phyloP scores from a whole-genome alignment of 83 land plant species.

The Picea engelmannii region DNA sequence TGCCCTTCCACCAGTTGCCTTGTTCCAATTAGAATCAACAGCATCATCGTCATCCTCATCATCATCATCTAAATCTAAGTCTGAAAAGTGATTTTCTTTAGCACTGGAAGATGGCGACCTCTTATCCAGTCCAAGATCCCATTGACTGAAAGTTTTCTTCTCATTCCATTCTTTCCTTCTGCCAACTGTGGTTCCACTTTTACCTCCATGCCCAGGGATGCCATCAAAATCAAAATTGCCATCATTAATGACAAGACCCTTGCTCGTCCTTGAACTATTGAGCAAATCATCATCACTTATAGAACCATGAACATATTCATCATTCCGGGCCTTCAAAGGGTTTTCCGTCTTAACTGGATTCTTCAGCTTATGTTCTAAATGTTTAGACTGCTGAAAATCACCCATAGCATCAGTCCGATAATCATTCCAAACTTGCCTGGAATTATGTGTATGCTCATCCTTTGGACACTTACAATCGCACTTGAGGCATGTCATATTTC shows the following conservation, averaged over 20 bases:
- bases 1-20: too few species aligned
- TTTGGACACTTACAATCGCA: constrained; percentile 33
- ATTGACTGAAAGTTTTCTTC: too few species aligned
- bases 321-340: too few species aligned
- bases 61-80: constrained; percentile 3
- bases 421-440: constrained; percentile 1
- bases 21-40: too few species aligned
- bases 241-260: not conserved
- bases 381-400: not conserved
- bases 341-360: not conserved
- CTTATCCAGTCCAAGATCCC: too few species aligned
- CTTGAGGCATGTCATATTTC: constrained; percentile 44
- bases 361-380: too few species aligned
- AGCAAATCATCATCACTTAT: too few species aligned
- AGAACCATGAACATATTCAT: too few species aligned
- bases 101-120: too few species aligned
- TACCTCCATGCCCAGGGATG: constrained; percentile 11
- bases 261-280: not conserved
- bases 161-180: not conserved
- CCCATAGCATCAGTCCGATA: not conserved
- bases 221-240: constrained; percentile 6
- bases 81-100: not conserved
- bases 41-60: too few species aligned
- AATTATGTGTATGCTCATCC: not conserved
- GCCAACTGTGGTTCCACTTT: not conserved